These are phyloP conservation scores for Limnomonas spitsbergensis DNA, from an alignment of 139 green algal species.

Conservation along the genomic window DNA sequence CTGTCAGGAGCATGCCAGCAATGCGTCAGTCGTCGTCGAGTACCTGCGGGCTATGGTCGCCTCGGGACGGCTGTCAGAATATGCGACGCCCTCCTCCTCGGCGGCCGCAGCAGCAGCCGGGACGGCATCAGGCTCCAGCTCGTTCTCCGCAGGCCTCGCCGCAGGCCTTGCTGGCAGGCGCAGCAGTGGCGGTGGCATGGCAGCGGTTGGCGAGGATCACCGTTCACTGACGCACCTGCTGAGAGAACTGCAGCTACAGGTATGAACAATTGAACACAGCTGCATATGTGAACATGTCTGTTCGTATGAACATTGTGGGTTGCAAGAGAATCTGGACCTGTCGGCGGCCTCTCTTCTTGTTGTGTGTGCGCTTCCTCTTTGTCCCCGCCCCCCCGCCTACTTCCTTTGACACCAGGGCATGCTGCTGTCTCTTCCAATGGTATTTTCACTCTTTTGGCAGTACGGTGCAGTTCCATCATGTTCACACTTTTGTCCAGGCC, in stretches of 20 bases:
- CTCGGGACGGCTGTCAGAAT: slow-evolving; percentile 59
- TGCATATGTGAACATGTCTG: not conserved
- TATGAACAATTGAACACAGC: not conserved
- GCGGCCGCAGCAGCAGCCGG: not conserved
- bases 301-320: too few relatives aligned
- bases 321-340: too few relatives aligned
- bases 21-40: slow-evolving; percentile 69
- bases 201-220: slow-evolving; percentile 40
- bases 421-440: too few relatives aligned
- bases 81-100: slow-evolving; percentile 15
- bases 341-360: too few relatives aligned
- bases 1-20: slow-evolving; percentile 36
- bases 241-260: slow-evolving; percentile 52
- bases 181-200: not conserved
- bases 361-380: too few relatives aligned
- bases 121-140: not conserved
- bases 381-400: too few relatives aligned
- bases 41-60: slow-evolving; percentile 83
- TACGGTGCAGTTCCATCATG: too few relatives aligned
- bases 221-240: slow-evolving; percentile 61
- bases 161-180: too few relatives aligned
- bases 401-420: too few relatives aligned
- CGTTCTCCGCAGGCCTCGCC: too few relatives aligned
- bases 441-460: too few relatives aligned
- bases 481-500: too few relatives aligned